Percentiles rank a stretch among this genome's conserved stretches.
Conservation (phyloP, 106 monocot genomes). For the Dendrobium chrysotoxum region DNA sequence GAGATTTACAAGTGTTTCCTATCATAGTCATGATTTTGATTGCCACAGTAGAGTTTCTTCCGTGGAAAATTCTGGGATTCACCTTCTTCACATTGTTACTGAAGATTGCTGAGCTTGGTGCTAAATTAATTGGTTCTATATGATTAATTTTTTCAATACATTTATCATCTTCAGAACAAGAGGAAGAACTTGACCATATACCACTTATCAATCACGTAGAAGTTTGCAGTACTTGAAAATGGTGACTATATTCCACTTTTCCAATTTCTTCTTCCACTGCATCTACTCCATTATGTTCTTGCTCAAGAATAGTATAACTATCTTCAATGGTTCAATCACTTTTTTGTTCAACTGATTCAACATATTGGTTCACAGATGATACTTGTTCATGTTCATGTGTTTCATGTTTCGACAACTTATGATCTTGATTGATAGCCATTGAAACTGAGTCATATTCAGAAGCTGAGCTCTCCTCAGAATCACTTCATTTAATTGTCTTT, state of each 20-base stretch:
- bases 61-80: too few relatives aligned
- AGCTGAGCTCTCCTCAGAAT: constrained; percentile 25
- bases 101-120: too few relatives aligned
- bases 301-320: constrained; percentile 2
- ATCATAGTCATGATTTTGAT: too few relatives aligned
- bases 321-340: constrained; percentile 20
- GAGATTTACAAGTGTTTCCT: too few relatives aligned
- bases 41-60: too few relatives aligned
- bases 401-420: constrained; percentile 21
- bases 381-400: neutral
- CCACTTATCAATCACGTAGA: constrained; percentile 15
- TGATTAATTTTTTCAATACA: neutral
- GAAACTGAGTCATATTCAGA: constrained; percentile 25
- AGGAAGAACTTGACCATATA: constrained; percentile 27
- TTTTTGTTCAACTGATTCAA: constrained; percentile 11
- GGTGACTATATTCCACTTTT: constrained; percentile 9
- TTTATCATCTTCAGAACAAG: constrained; percentile 25
- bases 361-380: neutral
- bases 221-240: constrained; percentile 7
- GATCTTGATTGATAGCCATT: constrained; percentile 17
- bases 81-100: too few relatives aligned
- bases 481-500: constrained; percentile 35
- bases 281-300: constrained; percentile 2
- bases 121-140: constrained; percentile 11
- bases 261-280: constrained; percentile 17